A percentile compares a stretch with the other conserved stretches of the same genome.
Conservation (phyloP, 116 monocot species). For the Cymodocea nodosa region DNA sequence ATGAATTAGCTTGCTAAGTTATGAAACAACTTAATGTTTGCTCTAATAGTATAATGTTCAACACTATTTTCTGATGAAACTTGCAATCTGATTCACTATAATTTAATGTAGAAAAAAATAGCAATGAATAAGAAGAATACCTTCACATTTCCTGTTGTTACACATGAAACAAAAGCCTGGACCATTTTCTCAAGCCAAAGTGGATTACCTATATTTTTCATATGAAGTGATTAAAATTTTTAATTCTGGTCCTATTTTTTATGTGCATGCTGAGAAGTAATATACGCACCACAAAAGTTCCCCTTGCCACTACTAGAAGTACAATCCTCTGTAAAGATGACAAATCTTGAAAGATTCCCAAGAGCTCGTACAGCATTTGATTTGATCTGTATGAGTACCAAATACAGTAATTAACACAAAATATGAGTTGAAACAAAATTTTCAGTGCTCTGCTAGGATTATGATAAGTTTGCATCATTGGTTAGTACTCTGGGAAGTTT, state of each 20-base stretch:
- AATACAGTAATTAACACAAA: not conserved
- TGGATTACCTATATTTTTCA: slow-evolving; percentile 8
- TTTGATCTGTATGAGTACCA: slow-evolving; percentile 39
- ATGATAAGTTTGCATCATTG: too few species aligned
- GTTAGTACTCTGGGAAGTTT: too few species aligned
- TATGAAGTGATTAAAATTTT: not conserved
- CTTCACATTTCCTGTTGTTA: slow-evolving; percentile 99
- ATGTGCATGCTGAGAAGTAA: not conserved
- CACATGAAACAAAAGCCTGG: slow-evolving; percentile 94
- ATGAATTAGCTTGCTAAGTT: too few species aligned
- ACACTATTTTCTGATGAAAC: too few species aligned
- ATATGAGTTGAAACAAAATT: too few species aligned
- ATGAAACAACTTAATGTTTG: too few species aligned
- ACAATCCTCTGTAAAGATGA: slow-evolving; percentile 42
- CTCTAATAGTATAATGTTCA: too few species aligned
- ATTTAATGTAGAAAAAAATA: slow-evolving; percentile 1
- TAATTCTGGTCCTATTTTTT: not conserved
- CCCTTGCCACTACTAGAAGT: slow-evolving; percentile 1
- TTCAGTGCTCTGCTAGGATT: too few species aligned
- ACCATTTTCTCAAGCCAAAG: slow-evolving; percentile 89
- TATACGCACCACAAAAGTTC: slow-evolving; percentile 7
- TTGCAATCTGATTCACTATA: not conserved
- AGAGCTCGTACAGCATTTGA: slow-evolving; percentile 99
- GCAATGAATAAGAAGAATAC: slow-evolving; percentile 15
- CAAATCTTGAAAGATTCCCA: slow-evolving; percentile 92